These are phyloP conservation scores for Xanthoconium stramineum DNA, from an alignment of 768 basidiomycete species.

Conservation along the genomic window DNA sequence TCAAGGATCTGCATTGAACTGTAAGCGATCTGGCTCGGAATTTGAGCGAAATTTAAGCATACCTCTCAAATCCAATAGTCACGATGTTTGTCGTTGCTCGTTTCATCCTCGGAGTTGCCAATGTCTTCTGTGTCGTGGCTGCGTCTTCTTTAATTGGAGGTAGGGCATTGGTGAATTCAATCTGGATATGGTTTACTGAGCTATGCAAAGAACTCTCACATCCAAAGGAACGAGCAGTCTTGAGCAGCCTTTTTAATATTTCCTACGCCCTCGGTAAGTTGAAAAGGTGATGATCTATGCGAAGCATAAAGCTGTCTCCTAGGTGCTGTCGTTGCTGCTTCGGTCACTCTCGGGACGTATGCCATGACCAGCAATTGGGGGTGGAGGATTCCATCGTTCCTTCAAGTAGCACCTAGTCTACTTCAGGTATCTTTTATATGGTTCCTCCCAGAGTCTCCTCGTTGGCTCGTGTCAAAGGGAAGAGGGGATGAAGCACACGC, in stretches of 20 bases:
- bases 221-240: conserved; percentile 15
- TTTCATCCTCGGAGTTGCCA: conserved; percentile 18
- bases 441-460: conserved; percentile 61
- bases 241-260: not conserved
- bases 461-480: conserved; percentile 60
- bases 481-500: conserved; percentile 45
- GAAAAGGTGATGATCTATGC: not conserved
- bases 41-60: not conserved
- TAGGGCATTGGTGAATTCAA: not conserved
- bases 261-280: conserved; percentile 1
- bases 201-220: conserved; percentile 10
- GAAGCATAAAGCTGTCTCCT: not conserved
- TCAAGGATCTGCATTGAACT: conserved; percentile 13
- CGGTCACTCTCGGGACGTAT: conserved; percentile 61
- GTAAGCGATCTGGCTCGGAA: conserved; percentile 1
- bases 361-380: conserved; percentile 54
- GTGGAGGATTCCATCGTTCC: conserved; percentile 59
- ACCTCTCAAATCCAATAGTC: not conserved
- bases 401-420: conserved; percentile 51
- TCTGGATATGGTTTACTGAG: not conserved
- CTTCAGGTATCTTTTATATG: conserved; percentile 53
- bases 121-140: conserved; percentile 14
- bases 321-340: conserved; percentile 38
- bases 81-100: conserved; percentile 11
- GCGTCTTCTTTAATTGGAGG: conserved; percentile 22